Percentiles rank a stretch among this genome's conserved stretches.
Evolutionary conservation across 73 alveolate genomes (phyloP).

Genomic region (Paramecium primaurelia): DNA sequence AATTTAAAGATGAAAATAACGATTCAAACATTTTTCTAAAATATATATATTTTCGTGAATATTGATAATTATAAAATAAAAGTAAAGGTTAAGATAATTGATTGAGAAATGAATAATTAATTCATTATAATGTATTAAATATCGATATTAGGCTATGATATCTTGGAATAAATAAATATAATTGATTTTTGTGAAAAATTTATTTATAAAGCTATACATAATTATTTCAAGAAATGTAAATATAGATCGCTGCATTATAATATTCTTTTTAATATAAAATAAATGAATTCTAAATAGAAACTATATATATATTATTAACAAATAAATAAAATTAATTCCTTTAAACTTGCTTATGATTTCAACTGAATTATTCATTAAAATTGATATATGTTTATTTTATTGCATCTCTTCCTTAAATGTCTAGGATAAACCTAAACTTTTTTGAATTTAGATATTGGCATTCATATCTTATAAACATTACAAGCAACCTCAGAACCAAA

Average conservation of each 20-base stretch:
- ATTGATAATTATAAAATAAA: no score
- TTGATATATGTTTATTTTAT: neutral
- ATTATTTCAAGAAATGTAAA: neutral
- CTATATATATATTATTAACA: neutral
- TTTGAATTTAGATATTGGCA: neutral
- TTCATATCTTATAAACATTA: neutral
- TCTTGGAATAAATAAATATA: no score
- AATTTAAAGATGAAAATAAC: neutral
- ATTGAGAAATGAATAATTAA: no score
- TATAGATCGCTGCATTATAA: neutral
- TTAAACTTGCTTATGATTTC: neutral
- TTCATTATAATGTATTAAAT: no score
- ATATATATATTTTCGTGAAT: no score
- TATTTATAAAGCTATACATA: no score
- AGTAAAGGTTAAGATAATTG: no score
- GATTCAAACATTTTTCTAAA: neutral
- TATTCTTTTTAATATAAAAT: neutral
- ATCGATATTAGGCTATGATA: no score
- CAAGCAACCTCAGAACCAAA: neutral
- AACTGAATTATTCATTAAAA: neutral
- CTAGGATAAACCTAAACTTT: neutral
- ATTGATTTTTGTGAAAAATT: neutral
- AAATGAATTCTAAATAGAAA: neutral
- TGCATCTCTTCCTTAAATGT: neutral
- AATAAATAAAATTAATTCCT: neutral